These are phyloP conservation scores for Sherardia arvensis DNA, from an alignment of 257 asterid species.

Conservation along the genomic window DNA sequence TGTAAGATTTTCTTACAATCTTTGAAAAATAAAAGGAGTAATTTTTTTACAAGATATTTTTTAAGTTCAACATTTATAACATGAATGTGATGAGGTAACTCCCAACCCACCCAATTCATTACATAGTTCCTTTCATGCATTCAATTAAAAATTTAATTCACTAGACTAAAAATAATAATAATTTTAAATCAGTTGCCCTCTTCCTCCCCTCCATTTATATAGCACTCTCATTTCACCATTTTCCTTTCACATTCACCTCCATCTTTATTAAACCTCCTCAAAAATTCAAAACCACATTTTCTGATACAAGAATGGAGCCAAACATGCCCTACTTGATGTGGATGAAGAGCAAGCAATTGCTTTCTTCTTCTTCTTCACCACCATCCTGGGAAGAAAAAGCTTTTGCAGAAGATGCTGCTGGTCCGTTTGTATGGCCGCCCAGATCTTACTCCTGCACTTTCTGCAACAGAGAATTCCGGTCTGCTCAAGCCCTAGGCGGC, in stretches of 20 bases:
- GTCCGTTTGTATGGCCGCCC: slow-evolving; percentile 52
- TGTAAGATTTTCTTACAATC: too few species aligned
- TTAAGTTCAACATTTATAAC: too few species aligned
- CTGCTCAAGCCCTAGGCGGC: slow-evolving; percentile 76
- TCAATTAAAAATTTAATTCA: slow-evolving; percentile 5
- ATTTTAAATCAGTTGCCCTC: background rate
- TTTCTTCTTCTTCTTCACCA: slow-evolving; percentile 2
- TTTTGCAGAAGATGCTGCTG: slow-evolving; percentile 20
- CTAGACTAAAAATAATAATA: background rate
- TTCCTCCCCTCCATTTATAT: slow-evolving; percentile 4
- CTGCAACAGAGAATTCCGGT: slow-evolving; percentile 47
- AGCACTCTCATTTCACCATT: background rate
- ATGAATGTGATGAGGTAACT: background rate
- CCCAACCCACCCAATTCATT: background rate
- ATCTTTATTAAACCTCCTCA: background rate
- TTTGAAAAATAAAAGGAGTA: too few species aligned
- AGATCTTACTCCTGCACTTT: slow-evolving; percentile 53
- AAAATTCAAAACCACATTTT: background rate
- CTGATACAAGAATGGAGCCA: slow-evolving; percentile 13
- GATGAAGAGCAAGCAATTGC: slow-evolving; percentile 22
- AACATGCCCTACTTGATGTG: slow-evolving; percentile 18
- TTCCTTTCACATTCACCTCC: background rate
- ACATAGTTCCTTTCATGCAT: slow-evolving; percentile 18
- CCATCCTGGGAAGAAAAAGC: slow-evolving; percentile 21
- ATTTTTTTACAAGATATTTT: too few species aligned